A percentile compares a stretch with the other conserved stretches of the same genome.
Evolutionary conservation across 257 asterid genomes (phyloP).

Genomic region (Solanum etuberosum): DNA sequence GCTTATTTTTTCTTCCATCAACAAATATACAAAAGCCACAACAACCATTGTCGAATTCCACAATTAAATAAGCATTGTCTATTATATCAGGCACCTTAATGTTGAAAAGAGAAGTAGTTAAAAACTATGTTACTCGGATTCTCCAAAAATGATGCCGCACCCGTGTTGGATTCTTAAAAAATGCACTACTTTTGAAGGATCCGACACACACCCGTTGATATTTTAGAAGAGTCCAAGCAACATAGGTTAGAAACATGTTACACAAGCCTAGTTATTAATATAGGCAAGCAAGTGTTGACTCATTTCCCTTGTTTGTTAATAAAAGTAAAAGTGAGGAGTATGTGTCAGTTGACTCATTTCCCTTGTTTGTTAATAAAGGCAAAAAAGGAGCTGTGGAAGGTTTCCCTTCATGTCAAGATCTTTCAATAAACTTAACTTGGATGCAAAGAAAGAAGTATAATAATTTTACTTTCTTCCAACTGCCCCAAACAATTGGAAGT

Average conservation of each 20-base stretch:
- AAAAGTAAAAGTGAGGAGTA: not conserved
- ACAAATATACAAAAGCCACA: slow-evolving; percentile 27
- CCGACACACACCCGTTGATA: too few relatives aligned
- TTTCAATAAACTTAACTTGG: not conserved
- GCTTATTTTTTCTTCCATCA: not conserved
- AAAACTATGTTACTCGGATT: not conserved
- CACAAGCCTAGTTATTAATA: not conserved
- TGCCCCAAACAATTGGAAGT: not conserved
- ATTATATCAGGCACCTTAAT: slow-evolving; percentile 86
- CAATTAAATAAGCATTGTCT: slow-evolving; percentile 80
- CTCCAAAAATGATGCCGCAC: too few relatives aligned
- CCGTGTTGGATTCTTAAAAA: too few relatives aligned
- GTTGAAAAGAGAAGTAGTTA: not conserved
- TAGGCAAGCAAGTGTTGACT: not conserved
- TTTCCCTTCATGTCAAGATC: not conserved
- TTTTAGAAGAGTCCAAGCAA: too few relatives aligned
- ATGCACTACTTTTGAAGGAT: too few relatives aligned
- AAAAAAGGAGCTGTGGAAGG: not conserved
- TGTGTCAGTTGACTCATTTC: not conserved
- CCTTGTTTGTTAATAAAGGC: not conserved
- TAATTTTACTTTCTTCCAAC: not conserved
- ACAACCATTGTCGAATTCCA: slow-evolving; percentile 72
- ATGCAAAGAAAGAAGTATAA: not conserved
- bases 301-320: not conserved
- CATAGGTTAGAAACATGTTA: not conserved